phyloP scores from a whole-genome alignment of 768 basidiomycete species.

The Hortiboletus flavorubellus region DNA sequence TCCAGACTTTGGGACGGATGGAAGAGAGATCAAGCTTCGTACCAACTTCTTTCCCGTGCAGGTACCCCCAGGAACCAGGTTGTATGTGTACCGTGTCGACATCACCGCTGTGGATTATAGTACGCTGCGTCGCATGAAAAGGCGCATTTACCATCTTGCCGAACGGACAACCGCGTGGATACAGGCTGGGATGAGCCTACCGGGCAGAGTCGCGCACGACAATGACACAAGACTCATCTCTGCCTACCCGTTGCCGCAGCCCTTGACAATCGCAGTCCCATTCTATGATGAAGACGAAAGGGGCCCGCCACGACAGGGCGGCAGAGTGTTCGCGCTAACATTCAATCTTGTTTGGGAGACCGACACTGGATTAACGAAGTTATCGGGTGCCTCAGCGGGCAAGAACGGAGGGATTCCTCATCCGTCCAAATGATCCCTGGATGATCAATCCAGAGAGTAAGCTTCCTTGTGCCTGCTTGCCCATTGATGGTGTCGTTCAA shows the following conservation, averaged over 20 bases:
- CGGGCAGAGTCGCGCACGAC: not conserved
- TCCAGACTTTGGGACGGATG: not conserved
- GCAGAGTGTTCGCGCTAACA: not conserved
- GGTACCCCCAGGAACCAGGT: not conserved
- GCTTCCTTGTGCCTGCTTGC: conserved; percentile 57
- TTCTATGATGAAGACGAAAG: not conserved
- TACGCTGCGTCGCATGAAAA: not conserved
- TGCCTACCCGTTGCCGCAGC: not conserved
- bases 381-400: not conserved
- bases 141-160: not conserved
- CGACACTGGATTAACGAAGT: not conserved
- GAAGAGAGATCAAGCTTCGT: not conserved
- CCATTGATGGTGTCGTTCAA: conserved; percentile 54
- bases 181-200: not conserved
- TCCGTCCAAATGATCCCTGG: conserved; percentile 87
- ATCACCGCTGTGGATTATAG: not conserved
- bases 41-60: not conserved
- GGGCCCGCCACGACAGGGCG: not conserved
- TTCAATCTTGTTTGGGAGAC: not conserved
- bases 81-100: not conserved
- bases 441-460: conserved; percentile 70
- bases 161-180: not conserved
- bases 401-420: conserved; percentile 26
- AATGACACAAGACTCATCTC: not conserved
- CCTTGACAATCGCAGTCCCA: not conserved